These are phyloP conservation scores for Saraca asoca DNA, from an alignment of 331 rosid species.

Conservation along the genomic window DNA sequence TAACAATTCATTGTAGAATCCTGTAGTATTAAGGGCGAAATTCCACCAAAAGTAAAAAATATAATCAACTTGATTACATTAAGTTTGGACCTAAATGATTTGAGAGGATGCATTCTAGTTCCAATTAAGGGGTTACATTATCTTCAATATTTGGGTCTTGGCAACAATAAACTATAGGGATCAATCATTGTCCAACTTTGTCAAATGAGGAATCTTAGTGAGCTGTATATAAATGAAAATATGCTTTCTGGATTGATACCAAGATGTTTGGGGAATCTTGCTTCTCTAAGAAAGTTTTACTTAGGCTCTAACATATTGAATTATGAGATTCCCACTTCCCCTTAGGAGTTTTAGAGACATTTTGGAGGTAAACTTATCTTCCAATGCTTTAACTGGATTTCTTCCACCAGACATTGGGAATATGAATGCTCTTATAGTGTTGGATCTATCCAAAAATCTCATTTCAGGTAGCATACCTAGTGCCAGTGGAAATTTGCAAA, in stretches of 20 bases:
- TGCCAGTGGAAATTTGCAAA: not conserved
- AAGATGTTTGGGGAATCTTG: constrained; percentile 5
- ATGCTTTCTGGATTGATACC: not conserved
- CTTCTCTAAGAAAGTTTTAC: not conserved
- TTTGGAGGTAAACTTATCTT: not conserved
- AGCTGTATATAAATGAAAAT: not conserved
- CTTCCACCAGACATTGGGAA: not conserved
- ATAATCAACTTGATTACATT: not conserved
- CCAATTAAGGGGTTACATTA: not conserved
- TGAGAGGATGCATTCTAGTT: not conserved
- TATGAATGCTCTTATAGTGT: not conserved
- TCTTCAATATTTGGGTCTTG: not conserved
- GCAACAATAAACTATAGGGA: not conserved
- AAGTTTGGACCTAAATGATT: not conserved
- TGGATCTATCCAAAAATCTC: constrained; percentile 19
- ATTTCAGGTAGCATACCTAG: not conserved
- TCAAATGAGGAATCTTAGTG: not conserved
- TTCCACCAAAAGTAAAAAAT: not conserved
- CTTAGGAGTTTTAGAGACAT: constrained; percentile 14
- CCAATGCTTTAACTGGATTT: not conserved
- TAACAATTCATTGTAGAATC: not conserved
- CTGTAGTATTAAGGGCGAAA: not conserved
- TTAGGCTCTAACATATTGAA: constrained; percentile 4
- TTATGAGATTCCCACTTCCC: not conserved
- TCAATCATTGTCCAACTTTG: not conserved